Base-by-base conservation (phyloP, 2,329 filamentous ascomycete genomes). In the Polychaeton citri region DNA sequence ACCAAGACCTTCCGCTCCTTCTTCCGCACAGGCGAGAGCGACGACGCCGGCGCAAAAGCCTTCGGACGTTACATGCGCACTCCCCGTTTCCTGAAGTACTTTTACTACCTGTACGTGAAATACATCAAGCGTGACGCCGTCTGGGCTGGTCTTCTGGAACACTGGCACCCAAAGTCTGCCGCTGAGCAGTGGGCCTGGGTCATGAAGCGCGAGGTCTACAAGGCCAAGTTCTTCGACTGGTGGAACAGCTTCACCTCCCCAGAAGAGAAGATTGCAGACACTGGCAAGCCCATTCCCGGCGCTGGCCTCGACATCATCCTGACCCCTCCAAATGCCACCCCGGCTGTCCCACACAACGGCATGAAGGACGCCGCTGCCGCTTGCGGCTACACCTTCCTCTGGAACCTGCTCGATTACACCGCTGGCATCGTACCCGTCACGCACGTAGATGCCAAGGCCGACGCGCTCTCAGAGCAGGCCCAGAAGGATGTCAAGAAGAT, bases 361-460 rank as follows among this genome's bases (percentile, higher is more conserved):
- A 95, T 94, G 85, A 74, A 75, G 46, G 78, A 88, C 48, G 84
- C 84, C 2, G 76, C 90, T 31, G 81, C 80, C 43, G 84, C 79
- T 46, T 95, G 87, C 50, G 86, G 85, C 1, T 95, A 96, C 53
- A 95, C 87, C 0, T 94, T 95, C 55, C 61, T 94, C 38, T 96
- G 90, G 64, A 95, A 95, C 50, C 46, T 95, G 51, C 73, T 95
- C 33, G 88, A 95, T 54, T 95, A 95, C 59, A 74, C 81, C 1
- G 72, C 74, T 9, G 87, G 87, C 24, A 75, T 94, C 21, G 52
- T 96, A 16, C 87, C 88, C 0, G 77, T 95, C 1, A 88, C 83
- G 0, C 81, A 86, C 41, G 87, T 95, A 1, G 81, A 94, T 51
- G 51, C 58, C 1, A 64, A 75, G 30, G 81, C 88, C 51, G 30